phyloP scores from a whole-genome alignment of 1,284 basidiomycete genomes.

The Coriolopsis trogii region DNA sequence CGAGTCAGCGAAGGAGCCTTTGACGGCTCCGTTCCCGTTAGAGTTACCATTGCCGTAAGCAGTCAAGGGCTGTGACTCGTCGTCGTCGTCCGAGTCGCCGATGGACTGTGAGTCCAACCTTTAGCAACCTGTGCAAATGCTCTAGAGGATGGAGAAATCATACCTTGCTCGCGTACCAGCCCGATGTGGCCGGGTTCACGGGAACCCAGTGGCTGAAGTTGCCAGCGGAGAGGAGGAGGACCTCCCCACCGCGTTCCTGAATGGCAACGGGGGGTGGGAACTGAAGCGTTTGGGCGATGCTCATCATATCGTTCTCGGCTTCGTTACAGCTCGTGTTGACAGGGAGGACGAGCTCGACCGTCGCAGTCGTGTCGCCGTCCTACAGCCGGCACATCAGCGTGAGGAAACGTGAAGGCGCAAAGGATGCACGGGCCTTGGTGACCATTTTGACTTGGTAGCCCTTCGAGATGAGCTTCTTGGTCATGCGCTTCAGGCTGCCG shows the following conservation, averaged over 20 bases:
- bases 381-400: neutral
- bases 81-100: too few species aligned
- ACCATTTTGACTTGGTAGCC: constrained; percentile 11
- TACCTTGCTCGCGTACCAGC: constrained; percentile 13
- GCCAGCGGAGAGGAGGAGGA: neutral
- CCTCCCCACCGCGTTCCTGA: constrained; percentile 4
- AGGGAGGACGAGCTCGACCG: constrained; percentile 8
- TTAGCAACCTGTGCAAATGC: too few species aligned
- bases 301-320: constrained; percentile 12
- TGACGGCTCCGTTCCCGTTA: neutral
- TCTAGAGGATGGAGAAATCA: neutral
- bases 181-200: constrained; percentile 13
- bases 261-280: neutral
- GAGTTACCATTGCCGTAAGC: neutral
- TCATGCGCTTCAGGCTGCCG: constrained; percentile 2
- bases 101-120: too few species aligned
- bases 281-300: constrained; percentile 1
- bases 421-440: too few species aligned
- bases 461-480: constrained; percentile 1
- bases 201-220: constrained; percentile 7
- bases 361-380: constrained; percentile 6
- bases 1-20: neutral
- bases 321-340: constrained; percentile 8
- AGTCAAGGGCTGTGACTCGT: neutral
- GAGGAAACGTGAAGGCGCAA: too few species aligned